Base-by-base conservation (phyloP, 2,329 filamentous ascomycete genomes). In the Ustilaginoidea virens region DNA sequence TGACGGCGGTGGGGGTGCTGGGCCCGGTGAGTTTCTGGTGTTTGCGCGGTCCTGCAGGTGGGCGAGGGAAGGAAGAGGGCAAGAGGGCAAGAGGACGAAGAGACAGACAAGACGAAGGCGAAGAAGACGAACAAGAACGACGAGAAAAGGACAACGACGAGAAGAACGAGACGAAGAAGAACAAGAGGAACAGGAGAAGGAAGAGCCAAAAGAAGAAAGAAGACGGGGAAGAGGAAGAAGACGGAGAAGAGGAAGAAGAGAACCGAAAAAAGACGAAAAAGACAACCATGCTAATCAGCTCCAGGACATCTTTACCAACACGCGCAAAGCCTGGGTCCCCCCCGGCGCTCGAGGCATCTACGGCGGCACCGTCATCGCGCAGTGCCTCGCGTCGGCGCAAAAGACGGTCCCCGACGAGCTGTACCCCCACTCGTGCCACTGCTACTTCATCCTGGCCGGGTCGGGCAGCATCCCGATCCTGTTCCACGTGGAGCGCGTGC, bases 401-500 rank as follows among this genome's bases (percentile, higher is more conserved):
- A 72, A 74, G 47, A 98, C 90, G 7, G 81, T 98, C 2, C 77
- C 79, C 0, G 52, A 62, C 16, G 65, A 80, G 48, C 94, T 93
- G 55, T 69, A 75, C 34, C 74, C 90, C 28, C 90, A 98, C 62
- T 87, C 79, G 48, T 94, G 92, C 80, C 90, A 98, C 66, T 96
- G 90, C 69, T 98, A 96, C 62, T 98, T 98, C 53, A 75, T 98
- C 19, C 74, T 96, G 2, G 86, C 87, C 4, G 90, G 90, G 17
- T 80, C 87, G 46, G 66, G 73, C 9, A 72, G 79, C 35, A 77
- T 90, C 12, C 87, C 90, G 18, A 80, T 96, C 39, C 66, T 94
- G 36, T 96, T 93, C 60, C 82, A 94, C 49, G 90, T 98, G 26
- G 90, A 96, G 60, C 72, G 81, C 29, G 83, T 98, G 27, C 77